These are phyloP conservation scores for Syzygium oleosum DNA, from an alignment of 345 rosid species.

Conservation along the genomic window DNA sequence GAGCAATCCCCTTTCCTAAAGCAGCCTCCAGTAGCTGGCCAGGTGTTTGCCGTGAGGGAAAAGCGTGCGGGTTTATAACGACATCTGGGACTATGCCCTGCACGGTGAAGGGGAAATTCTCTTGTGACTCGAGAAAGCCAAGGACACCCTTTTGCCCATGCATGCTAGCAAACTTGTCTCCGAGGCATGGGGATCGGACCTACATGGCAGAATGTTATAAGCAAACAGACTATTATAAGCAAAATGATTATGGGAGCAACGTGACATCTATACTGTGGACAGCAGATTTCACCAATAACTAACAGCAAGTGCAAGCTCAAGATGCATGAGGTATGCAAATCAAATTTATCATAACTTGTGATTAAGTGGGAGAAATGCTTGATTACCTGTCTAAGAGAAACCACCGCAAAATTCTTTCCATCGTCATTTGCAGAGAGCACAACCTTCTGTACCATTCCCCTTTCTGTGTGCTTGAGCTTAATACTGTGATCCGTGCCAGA, in stretches of 20 bases:
- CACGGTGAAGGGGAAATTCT: slow-evolving; percentile 79
- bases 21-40: slow-evolving; percentile 95
- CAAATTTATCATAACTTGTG: neutral
- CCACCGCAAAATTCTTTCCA: slow-evolving; percentile 85
- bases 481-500: slow-evolving; percentile 77
- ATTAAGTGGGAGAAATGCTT: neutral
- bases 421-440: slow-evolving; percentile 85
- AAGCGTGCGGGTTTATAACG: slow-evolving; percentile 85
- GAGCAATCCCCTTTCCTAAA: slow-evolving; percentile 85
- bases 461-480: slow-evolving; percentile 86
- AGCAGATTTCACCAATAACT: neutral
- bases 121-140: slow-evolving; percentile 82
- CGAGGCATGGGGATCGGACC: slow-evolving; percentile 84
- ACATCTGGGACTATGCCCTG: slow-evolving; percentile 94
- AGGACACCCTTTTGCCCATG: slow-evolving; percentile 98
- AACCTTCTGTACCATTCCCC: slow-evolving; percentile 88
- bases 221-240: neutral
- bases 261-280: neutral
- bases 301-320: neutral
- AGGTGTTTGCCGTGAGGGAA: slow-evolving; percentile 92
- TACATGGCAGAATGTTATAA: slow-evolving; percentile 7
- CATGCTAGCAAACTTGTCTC: slow-evolving; percentile 97
- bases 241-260: neutral
- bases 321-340: neutral
- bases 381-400: slow-evolving; percentile 77